A percentile compares a stretch with the other conserved stretches of the same genome.
Evolutionary conservation across 208 protist species (phyloP).

Genomic region (Trypanosoma boissoni): DNA sequence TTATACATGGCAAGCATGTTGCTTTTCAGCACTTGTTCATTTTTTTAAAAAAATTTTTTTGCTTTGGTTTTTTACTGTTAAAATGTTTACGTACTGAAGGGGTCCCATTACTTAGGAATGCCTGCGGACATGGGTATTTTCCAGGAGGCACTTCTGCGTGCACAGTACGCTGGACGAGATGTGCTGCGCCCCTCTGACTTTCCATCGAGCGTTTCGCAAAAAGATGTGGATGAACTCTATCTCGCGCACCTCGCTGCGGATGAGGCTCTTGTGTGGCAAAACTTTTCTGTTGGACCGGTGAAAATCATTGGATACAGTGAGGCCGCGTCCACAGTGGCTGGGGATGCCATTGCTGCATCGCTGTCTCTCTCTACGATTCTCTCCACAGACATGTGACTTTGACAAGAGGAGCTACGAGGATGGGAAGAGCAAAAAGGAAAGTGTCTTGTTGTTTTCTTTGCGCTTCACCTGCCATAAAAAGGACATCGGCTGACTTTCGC

Average conservation of each 20-base stretch:
- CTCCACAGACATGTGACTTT: background rate
- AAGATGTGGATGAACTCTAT: conserved; percentile 44
- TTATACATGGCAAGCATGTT: no score
- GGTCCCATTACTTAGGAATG: no score
- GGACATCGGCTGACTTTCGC: no score
- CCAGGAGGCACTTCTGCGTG: conserved; percentile 62
- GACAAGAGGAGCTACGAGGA: no score
- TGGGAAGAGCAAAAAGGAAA: background rate
- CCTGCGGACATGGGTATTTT: conserved; percentile 17
- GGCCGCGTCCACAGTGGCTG: conserved; percentile 11
- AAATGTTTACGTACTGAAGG: background rate
- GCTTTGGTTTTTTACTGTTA: no score
- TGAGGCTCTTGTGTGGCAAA: conserved; percentile 7
- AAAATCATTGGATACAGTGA: conserved; percentile 15
- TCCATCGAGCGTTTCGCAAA: conserved; percentile 33
- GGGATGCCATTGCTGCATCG: conserved; percentile 22
- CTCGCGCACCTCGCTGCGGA: conserved; percentile 31
- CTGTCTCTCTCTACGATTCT: conserved; percentile 14
- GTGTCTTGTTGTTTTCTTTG: no score
- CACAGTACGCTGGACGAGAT: conserved; percentile 57
- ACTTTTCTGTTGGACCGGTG: conserved; percentile 15
- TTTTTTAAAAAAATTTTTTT: no score
- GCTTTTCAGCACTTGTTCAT: no score
- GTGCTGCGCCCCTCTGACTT: conserved; percentile 53
- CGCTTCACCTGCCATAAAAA: no score